These are phyloP conservation scores for Nitzschia putrida DNA, from an alignment of 108 stramenopile genomes.

Conservation along the genomic window DNA sequence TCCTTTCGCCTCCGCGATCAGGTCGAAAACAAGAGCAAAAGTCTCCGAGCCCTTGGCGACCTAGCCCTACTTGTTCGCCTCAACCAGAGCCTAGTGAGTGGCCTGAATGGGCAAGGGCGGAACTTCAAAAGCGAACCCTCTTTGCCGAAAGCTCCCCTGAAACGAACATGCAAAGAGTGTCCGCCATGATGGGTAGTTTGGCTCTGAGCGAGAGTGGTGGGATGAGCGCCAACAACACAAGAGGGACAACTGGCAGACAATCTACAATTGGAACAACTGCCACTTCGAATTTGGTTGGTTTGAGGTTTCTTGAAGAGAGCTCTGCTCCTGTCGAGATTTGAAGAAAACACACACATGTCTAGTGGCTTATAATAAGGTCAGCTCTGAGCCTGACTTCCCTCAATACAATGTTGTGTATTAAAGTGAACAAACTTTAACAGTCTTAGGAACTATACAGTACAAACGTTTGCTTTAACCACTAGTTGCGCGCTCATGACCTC, in stretches of 20 bases:
- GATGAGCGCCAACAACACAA: not conserved
- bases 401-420: too few species aligned
- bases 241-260: not conserved
- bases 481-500: too few species aligned
- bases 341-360: too few species aligned
- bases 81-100: constrained; percentile 70
- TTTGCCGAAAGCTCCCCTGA: not conserved
- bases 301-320: constrained; percentile 16
- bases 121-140: constrained; percentile 19
- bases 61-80: constrained; percentile 46
- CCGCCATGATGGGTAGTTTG: constrained; percentile 39
- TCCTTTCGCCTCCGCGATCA: constrained; percentile 31
- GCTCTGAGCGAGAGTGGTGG: constrained; percentile 43
- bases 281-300: constrained; percentile 17
- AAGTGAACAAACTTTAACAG: too few species aligned
- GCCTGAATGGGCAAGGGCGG: constrained; percentile 54
- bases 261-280: constrained; percentile 19
- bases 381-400: too few species aligned
- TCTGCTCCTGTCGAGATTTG: constrained; percentile 5
- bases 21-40: constrained; percentile 2
- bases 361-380: too few species aligned
- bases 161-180: constrained; percentile 9
- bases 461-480: too few species aligned
- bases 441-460: too few species aligned
- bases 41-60: not conserved